Conservation (phyloP, 2,329 filamentous ascomycete genomes). For the Emydomyces testavorans region DNA sequence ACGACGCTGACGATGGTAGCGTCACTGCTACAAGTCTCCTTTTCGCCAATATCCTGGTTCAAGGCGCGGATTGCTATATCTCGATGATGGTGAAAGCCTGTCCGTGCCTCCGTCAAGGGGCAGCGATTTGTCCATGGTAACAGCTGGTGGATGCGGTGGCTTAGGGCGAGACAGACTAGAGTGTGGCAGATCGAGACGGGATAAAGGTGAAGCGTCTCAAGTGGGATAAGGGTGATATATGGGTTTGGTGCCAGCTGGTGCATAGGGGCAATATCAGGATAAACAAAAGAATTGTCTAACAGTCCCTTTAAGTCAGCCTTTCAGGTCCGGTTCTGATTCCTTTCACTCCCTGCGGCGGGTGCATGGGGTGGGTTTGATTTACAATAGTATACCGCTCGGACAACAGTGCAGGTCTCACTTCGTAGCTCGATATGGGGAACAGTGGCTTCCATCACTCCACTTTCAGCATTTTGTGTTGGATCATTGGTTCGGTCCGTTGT, state of each 20-base stretch:
- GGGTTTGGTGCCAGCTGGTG: slow-evolving; percentile 15
- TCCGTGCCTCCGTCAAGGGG: neutral
- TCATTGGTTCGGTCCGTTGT: neutral
- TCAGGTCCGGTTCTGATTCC: too few relatives aligned
- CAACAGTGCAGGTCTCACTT: slow-evolving; percentile 10
- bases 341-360: neutral
- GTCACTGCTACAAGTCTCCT: slow-evolving; percentile 11
- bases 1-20: slow-evolving; percentile 13
- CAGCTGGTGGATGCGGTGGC: slow-evolving; percentile 10
- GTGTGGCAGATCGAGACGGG: slow-evolving; percentile 12
- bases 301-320: neutral
- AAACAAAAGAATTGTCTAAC: slow-evolving; percentile 4
- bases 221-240: slow-evolving; percentile 9
- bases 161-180: slow-evolving; percentile 10
- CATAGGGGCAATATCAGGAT: neutral
- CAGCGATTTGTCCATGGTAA: slow-evolving; percentile 11
- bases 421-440: neutral
- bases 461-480: neutral
- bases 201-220: neutral
- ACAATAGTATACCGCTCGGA: slow-evolving; percentile 15
- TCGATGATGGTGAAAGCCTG: neutral
- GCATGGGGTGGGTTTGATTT: neutral
- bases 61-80: slow-evolving; percentile 8
- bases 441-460: neutral
- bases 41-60: slow-evolving; percentile 10